Base-by-base conservation (phyloP, 441 rosid genomes). In the Gossypium schwendimanii region DNA sequence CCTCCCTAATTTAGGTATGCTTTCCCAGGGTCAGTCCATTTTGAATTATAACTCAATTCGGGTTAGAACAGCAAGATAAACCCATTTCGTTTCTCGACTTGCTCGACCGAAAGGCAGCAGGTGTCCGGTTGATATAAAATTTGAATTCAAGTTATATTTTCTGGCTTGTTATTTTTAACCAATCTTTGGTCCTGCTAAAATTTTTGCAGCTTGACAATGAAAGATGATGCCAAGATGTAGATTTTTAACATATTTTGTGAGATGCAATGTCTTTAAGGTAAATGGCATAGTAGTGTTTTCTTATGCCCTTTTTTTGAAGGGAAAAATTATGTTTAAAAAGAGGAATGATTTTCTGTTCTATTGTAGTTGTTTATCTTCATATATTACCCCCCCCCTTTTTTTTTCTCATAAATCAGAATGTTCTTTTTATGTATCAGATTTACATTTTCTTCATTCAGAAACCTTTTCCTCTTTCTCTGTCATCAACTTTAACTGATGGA, bases 1-100 rank as follows among this genome's bases (percentile, higher is more conserved):
- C 71, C 58, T 76, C 78, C 77, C 81, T 69, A 75, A 81, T 72
- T 74, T 80, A 84, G 87, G 87, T 83, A 85, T 68, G 79, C 74
- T 64, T 78, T 17, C 9, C 53, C 31, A 53, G 47, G 10, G 47
- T 41, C 47, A 9, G 12, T 41, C 47, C 47, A 41, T 41, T 41
- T 41, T 10, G 47, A 41, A 41, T 41, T 41, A 41, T 10, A 41
- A 10, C 47, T 41, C 47, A 10, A 41, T 41, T 41, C 4, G 14
- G 47, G n/a, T 57, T 54, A 18, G 12, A 54, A 18, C 59, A 54
- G 4, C 60, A 20, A 54, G 59, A 54, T 18, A 54, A 54, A 8
- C 26, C 58, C 59, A 10, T 18, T 54, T 8, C 26, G 24, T 54
- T 54, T 20, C 24, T 54, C 59, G 11, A 7, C 12, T 54, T 20